Base-by-base conservation (phyloP, 2,329 filamentous ascomycete species). In the Diaporthe longicolla region DNA sequence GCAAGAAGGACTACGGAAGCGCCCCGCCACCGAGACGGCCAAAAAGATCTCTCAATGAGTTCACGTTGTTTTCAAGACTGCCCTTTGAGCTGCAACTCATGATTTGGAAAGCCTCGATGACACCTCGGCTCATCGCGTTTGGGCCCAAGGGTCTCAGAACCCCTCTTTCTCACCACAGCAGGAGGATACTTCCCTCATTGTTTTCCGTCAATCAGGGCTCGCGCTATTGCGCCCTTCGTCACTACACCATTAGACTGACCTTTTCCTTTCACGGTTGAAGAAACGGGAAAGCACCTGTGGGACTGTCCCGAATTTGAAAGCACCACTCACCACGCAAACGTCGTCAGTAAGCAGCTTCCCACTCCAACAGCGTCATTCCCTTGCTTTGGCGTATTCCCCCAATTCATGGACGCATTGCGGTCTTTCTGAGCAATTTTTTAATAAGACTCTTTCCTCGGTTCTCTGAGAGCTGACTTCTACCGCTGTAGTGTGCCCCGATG, bases 1-100 rank as follows among this genome's bases (percentile, higher is more conserved):
- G 57, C 3, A 59, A 59, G 57, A 59, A 59, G 40, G 57, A 59
- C 32, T 59, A 59, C 21, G 35, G 32, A 19, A n/a, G 40, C 29
- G 29, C 29, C 21, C 29, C 32, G 32, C 57, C 21, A 32, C 57
- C 21, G 21, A 37, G 24, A 6, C 21, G 24, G 57, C 57, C 19
- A 5, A 29, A 5, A 29, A 29, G 5, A 29, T 5, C 29, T 29
- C 29, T 29, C 52, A 7, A 11, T 9, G 29, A 35, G 32, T 59
- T 59, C 35, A 40, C 32, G 1, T 40, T n/a, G 21, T 59, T 59
- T 19, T 17, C 10, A 8, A 40, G 24, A 35, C 57, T 59, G 9
- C 57, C 57, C 4, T 15, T 19, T n/a, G 57, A 59, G 10, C 10
- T 59, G 32, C 57, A 35, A 1, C 21, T 37, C 6, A 59, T 59